Base-by-base conservation (phyloP, 768 basidiomycete species). In the Termitomyces sp. region DNA sequence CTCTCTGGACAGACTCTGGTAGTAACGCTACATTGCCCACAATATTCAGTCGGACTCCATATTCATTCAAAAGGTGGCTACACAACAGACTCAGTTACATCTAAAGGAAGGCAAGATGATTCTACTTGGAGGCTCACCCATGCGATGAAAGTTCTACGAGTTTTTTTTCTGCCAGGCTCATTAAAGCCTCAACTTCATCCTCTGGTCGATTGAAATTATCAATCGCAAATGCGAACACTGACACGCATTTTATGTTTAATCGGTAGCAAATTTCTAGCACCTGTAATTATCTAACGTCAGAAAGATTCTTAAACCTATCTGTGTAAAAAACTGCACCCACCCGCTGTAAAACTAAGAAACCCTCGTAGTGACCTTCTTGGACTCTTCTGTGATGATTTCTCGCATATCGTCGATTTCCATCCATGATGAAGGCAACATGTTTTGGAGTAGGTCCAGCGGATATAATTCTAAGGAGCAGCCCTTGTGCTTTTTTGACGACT, bases 221-320 rank as follows among this genome's bases (percentile, higher is more conserved):
- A 60, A 98, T 94, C 1, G 95, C 84, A 73, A 99, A 99, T n/a
- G 94, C 93, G 66, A 96, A 99, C n/a, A 89, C 91, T 2, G 93
- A 88, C 27, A 98, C 94, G 60, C 89, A 93, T 59, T 76, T 80
- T 50, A 99, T 80, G 13, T 85, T 76, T n/a, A 99, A 80, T 1
- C 81, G 77, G 22, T 96, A 75, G 66, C 95, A 95, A 31, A 95
- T 79, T 70, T 95, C 92, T 18, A 98, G 76, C 57, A 93, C 80
- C 95, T 98, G 62, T 13, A 45, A 8, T n/a, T 9, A 46, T 78
- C 69, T 31, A 2, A 22, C 22, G 11, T 27, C 31, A 13, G 31
- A n/a, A 11, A 27, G 31, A n/a, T 49, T 12, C 22, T 18, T 37
- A 20, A 1, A 48, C 3, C 3, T 16, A 50, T 22, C 3, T 11